These are phyloP conservation scores for Cytospora paraplurivora DNA, from an alignment of 2,329 filamentous ascomycete species.

Conservation along the genomic window DNA sequence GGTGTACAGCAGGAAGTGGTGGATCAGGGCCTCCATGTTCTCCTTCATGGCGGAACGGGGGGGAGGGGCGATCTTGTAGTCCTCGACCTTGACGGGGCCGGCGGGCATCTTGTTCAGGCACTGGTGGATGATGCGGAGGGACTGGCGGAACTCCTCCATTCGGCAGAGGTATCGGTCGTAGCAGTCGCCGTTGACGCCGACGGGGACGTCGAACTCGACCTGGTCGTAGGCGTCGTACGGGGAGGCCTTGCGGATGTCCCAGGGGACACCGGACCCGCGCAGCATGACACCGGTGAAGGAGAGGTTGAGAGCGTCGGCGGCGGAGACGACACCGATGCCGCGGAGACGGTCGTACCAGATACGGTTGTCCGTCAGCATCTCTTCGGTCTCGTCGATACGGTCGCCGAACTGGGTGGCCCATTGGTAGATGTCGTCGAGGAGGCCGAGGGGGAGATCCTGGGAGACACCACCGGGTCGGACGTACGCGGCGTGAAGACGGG, in stretches of 20 bases:
- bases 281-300: constrained; percentile 98
- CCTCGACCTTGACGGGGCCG: constrained; percentile 91
- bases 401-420: constrained; percentile 99
- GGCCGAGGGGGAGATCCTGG: constrained; percentile 89
- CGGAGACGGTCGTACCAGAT: constrained; percentile 97
- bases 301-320: constrained; percentile 93
- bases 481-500: constrained; percentile 95
- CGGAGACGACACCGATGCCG: constrained; percentile 87
- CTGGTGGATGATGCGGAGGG: constrained; percentile 96
- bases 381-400: constrained; percentile 97
- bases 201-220: constrained; percentile 97
- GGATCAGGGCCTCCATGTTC: constrained; percentile 99
- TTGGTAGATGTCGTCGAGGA: constrained; percentile 98
- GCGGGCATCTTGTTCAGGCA: constrained; percentile 99
- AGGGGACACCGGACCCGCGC: constrained; percentile 91
- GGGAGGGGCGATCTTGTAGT: constrained; percentile 97
- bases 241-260: constrained; percentile 94
- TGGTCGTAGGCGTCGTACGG: constrained; percentile 98
- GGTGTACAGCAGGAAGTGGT: constrained; percentile 98
- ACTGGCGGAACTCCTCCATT: constrained; percentile 99
- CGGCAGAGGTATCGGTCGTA: constrained; percentile 98
- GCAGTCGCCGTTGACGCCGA: constrained; percentile 96
- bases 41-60: constrained; percentile 99
- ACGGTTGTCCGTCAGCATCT: constrained; percentile 97
- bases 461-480: constrained; percentile 95